These are phyloP conservation scores for Cladochytrium replicatum DNA, from an alignment of 192 early-diverging fungal species.

Conservation along the genomic window DNA sequence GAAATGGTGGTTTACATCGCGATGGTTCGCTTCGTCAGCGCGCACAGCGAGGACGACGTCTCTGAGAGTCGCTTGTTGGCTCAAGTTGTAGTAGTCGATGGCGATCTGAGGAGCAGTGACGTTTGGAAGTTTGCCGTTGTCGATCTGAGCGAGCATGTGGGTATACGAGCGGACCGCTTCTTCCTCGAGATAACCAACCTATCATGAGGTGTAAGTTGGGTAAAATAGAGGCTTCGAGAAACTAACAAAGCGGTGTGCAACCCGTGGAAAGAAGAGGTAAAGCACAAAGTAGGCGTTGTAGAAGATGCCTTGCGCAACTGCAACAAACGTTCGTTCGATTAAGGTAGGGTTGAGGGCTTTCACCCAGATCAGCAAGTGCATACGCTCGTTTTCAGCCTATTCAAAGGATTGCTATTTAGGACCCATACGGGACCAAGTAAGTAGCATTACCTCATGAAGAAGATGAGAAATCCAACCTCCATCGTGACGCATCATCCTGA, in stretches of 20 bases:
- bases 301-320: constrained; percentile 76
- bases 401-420: constrained; percentile 71
- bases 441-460: no score
- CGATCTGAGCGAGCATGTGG: constrained; percentile 75
- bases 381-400: constrained; percentile 87
- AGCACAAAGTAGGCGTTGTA: constrained; percentile 84
- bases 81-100: constrained; percentile 72
- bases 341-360: no score
- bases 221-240: no score
- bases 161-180: constrained; percentile 87
- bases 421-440: neutral
- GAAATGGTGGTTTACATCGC: constrained; percentile 86
- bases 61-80: constrained; percentile 61
- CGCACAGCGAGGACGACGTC: constrained; percentile 83
- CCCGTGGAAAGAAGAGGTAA: constrained; percentile 71
- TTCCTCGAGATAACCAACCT: constrained; percentile 93
- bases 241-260: constrained; percentile 78
- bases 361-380: constrained; percentile 45
- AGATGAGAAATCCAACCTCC: constrained; percentile 57
- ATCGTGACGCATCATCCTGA: constrained; percentile 44
- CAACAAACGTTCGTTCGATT: constrained; percentile 44
- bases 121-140: constrained; percentile 34
- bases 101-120: constrained; percentile 1
- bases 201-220: no score
- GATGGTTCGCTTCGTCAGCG: constrained; percentile 71